Evolutionary conservation across 495 filamentous ascomycete genomes (phyloP), one percentile per base, ranked within the genome.

Genomic region (Penicillium chermesinum): DNA sequence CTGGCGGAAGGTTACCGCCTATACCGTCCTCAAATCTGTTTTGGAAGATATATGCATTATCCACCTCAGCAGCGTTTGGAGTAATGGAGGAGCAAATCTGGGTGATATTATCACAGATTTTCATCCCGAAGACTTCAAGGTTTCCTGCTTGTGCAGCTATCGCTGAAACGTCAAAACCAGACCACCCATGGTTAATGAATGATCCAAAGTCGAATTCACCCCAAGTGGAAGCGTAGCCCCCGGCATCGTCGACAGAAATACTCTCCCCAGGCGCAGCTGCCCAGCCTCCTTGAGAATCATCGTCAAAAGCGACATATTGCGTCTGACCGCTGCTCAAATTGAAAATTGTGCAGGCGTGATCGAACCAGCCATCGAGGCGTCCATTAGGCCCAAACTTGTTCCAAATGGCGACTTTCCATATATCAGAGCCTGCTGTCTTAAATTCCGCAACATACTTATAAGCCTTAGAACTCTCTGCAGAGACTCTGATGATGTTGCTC

Each of bases 361-460:
- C 66, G 48, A 67, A 74, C 58, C 66, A 76, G 40, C 74, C 66
- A 41, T 61, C 50, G 50, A 70, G 54, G 19, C 53, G 46, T 19
- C 65, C 67, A 38, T 70, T 63, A 5, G 57, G 50, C 25, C 66
- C 74, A 44, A 60, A 63, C 66, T 79, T 81, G 68, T 79, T 76
- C 72, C 73, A 81, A 65, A 79, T 59, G 43, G 63, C 65, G 46
- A 78, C 60, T 17, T 57, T 63, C 60, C 71, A 71, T 42, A 57
- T 14, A 1, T 63, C 62, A 15, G 49, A 53, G 5, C 25, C 10
- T 49, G 60, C 58, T 33, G 59, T 59, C 46, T 75, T 51, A 61
- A 78, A 69, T 41, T 70, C 61, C 20, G 63, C 63, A 36, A 75
- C 73, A 63, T 75, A 75, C 44, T 75, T 63, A 54, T 77, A 70